These are phyloP conservation scores for Pontederia paniculata DNA, from an alignment of 176 grass and related monocot genomes.

Conservation along the genomic window DNA sequence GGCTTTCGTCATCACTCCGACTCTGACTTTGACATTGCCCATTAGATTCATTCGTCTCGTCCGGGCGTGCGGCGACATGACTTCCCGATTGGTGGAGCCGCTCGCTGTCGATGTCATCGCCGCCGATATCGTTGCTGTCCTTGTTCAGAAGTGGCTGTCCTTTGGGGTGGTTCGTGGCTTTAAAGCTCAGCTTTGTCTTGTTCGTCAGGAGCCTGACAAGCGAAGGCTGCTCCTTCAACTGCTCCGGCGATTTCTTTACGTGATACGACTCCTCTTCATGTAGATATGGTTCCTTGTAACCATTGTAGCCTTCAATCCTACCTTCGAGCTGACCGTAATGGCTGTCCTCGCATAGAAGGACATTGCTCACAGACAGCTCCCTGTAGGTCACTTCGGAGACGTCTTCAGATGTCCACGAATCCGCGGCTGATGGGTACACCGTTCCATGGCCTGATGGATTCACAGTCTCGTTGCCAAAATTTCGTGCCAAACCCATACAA, in stretches of 20 bases:
- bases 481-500: neutral
- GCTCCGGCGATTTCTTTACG: neutral
- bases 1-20: conserved; percentile 15
- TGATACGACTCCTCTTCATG: neutral
- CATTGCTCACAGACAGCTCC: conserved; percentile 16
- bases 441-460: neutral
- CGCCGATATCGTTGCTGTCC: conserved; percentile 58
- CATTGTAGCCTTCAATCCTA: neutral
- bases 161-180: conserved; percentile 35
- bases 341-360: conserved; percentile 15
- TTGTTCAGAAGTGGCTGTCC: conserved; percentile 75
- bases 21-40: neutral
- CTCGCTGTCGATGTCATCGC: conserved; percentile 84
- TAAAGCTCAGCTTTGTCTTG: conserved; percentile 45
- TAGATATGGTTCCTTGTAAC: neutral
- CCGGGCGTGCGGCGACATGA: no score
- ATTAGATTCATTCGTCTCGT: no score
- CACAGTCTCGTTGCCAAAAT: neutral
- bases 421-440: conserved; percentile 1
- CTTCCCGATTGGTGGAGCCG: conserved; percentile 32
- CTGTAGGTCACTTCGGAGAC: conserved; percentile 25
- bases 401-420: conserved; percentile 25
- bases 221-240: conserved; percentile 1
- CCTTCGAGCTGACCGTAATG: neutral
- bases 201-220: conserved; percentile 55